Percentiles rank a stretch among this genome's conserved stretches.
These are phyloP conservation scores for Scheffersomyces insectosa DNA, from an alignment of 1,139 yeast genomes.

Conservation along the genomic window DNA sequence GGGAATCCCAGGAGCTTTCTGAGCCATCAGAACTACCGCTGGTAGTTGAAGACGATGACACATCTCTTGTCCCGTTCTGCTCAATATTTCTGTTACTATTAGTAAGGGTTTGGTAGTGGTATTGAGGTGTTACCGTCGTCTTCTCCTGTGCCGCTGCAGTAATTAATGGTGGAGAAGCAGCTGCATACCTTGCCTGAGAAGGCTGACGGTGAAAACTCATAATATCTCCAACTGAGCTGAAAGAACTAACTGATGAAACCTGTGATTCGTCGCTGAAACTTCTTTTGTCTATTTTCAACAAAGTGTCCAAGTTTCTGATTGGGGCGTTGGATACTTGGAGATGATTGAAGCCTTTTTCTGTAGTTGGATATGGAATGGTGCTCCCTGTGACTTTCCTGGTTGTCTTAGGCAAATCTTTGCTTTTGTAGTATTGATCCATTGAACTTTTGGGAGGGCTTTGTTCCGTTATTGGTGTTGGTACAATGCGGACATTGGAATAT, in stretches of 20 bases:
- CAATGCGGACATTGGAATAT: conserved; percentile 5
- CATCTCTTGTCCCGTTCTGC: neutral
- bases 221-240: conserved; percentile 38
- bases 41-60: conserved; percentile 5
- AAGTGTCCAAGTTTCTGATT: conserved; percentile 2
- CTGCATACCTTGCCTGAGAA: neutral
- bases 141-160: neutral
- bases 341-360: conserved; percentile 10
- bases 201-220: conserved; percentile 17
- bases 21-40: conserved; percentile 11
- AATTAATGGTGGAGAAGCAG: too few species aligned
- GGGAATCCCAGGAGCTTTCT: conserved; percentile 34
- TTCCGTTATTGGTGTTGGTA: neutral
- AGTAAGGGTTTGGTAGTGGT: neutral
- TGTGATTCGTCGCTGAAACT: conserved; percentile 41
- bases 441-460: neutral
- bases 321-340: conserved; percentile 15
- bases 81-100: neutral
- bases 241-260: conserved; percentile 40
- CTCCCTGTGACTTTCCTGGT: neutral
- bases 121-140: neutral
- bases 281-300: conserved; percentile 27
- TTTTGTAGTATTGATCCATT: neutral
- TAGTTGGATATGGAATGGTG: conserved; percentile 11
- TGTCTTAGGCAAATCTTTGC: neutral